Base-by-base conservation (phyloP, 2,329 filamentous ascomycete species). In the Paracorniculantispora psalliotae region DNA sequence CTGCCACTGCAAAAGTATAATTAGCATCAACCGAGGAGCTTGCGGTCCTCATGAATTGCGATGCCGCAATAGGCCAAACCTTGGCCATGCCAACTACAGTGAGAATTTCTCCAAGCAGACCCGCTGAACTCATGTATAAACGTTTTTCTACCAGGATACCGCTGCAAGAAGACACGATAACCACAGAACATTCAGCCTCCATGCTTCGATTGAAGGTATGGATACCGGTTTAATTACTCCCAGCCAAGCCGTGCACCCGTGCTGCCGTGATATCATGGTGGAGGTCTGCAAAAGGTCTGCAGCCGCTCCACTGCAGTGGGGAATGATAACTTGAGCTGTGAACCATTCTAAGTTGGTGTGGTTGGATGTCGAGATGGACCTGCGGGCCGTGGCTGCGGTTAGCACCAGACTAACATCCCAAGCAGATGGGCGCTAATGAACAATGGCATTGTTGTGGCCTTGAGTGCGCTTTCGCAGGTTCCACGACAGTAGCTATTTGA, bases 161-260 rank as follows among this genome's bases (percentile, higher is more conserved):
- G 43, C 25, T 56, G 46, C 44, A 43, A 28, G 33, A 57, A 26
- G 21, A 23, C 35, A 37, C 50, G n/a, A 28, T 21, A 19, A 37
- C 25, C 19, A 30, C 35, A 30, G 43, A 57, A 33, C 44, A 43
- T 56, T 43, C 21, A 21, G n/a, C 44, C 21, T 26, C 44, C 44
- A 48, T 23, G 44, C 54, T 33, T 56, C 53, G 28, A 56, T 23
- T 43, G 23, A 48, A 56, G 43, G 50, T 43, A 50, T 57, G 35
- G 54, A 17, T 25, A 49, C 46, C 21, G 39, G 54, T 57, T 57
- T 57, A 50, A 57, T 57, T 57, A 35, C 54, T n/a, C n/a, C n/a
- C n/a, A n/a, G n/a, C n/a, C n/a, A n/a, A n/a, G 30, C 44, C 23
- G n/a, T 37, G 35, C 15, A 43, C 28, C 37, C 26, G 19, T 46